Percentiles rank a stretch among this genome's conserved stretches.
Evolutionary conservation across 1,139 yeast species (phyloP).

Genomic region (Suhomyces taliae): DNA sequence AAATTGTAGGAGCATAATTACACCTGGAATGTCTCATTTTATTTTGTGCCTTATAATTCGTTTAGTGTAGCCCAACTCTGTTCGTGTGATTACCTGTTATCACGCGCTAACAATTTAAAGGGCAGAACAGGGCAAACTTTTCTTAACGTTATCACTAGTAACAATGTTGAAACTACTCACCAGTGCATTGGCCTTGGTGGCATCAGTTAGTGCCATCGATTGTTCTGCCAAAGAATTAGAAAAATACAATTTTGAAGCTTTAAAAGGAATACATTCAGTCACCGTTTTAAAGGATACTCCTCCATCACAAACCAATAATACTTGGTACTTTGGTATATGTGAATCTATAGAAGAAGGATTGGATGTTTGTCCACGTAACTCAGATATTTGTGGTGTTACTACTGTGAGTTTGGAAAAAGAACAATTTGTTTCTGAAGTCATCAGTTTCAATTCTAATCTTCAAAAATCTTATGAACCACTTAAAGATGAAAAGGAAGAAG

Average conservation of each 20-base stretch:
- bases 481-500: conserved; percentile 27
- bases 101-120: not conserved
- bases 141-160: not conserved
- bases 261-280: conserved; percentile 48
- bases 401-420: conserved; percentile 47
- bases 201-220: conserved; percentile 36
- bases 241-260: conserved; percentile 42
- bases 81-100: not conserved
- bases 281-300: conserved; percentile 59
- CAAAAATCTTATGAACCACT: conserved; percentile 30
- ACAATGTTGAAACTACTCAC: conserved; percentile 4
- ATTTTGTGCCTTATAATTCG: too few relatives aligned
- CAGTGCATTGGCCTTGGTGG: conserved; percentile 6
- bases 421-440: conserved; percentile 52
- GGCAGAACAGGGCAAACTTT: not conserved
- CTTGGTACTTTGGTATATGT: conserved; percentile 76
- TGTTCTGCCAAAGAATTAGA: conserved; percentile 45
- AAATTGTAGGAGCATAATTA: too few relatives aligned
- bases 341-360: conserved; percentile 43
- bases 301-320: conserved; percentile 62
- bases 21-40: too few relatives aligned
- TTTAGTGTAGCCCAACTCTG: not conserved
- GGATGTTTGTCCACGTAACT: conserved; percentile 60
- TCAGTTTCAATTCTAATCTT: conserved; percentile 45
- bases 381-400: conserved; percentile 71